Conservation (phyloP, 202 grass and related monocot species). For the Alloteropsis angusta region DNA sequence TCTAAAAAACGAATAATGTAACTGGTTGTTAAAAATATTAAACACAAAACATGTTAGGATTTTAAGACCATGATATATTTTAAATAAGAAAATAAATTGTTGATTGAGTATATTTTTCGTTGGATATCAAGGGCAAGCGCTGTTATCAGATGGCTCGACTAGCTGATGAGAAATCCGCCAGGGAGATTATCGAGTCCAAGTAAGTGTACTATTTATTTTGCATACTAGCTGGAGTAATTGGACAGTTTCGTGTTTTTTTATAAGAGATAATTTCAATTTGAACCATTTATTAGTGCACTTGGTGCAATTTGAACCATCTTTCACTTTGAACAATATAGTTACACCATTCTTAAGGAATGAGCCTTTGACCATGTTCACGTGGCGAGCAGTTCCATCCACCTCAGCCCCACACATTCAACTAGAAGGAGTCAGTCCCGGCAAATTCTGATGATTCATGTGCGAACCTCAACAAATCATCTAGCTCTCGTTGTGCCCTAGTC, state of each 20-base stretch:
- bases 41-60: background rate
- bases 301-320: too few relatives aligned
- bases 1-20: background rate
- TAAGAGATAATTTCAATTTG: too few relatives aligned
- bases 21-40: background rate
- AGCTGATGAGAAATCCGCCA: conserved; percentile 59
- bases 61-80: background rate
- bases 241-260: background rate
- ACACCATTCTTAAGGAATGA: too few relatives aligned
- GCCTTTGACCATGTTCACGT: too few relatives aligned
- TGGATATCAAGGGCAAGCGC: conserved; percentile 52
- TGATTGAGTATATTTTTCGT: conserved; percentile 19
- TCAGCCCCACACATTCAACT: too few relatives aligned
- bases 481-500: too few relatives aligned
- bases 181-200: conserved; percentile 38
- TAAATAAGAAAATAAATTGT: background rate
- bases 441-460: too few relatives aligned
- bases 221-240: background rate
- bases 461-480: too few relatives aligned
- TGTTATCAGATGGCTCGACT: conserved; percentile 47
- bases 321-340: too few relatives aligned
- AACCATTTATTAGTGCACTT: too few relatives aligned
- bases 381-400: too few relatives aligned
- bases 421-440: too few relatives aligned
- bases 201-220: conserved; percentile 23